Evolutionary conservation across 192 early-diverging fungal species (phyloP).

Genomic region (Coemansia sp.): DNA sequence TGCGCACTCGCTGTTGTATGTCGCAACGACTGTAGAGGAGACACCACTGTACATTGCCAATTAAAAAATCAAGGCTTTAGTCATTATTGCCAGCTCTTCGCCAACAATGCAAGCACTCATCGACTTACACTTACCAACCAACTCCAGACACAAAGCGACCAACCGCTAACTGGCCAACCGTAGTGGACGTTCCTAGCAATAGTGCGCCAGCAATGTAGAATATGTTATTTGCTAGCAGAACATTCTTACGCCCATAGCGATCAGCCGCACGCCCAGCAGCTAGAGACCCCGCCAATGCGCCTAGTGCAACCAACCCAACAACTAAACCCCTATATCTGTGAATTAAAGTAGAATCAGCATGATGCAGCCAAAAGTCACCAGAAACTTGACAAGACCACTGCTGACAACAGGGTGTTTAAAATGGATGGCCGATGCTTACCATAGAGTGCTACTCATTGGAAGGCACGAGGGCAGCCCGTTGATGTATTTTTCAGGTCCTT

Average conservation of each 20-base stretch:
- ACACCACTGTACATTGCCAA: slow-evolving; percentile 58
- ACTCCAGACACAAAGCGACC: slow-evolving; percentile 74
- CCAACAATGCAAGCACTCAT: not conserved
- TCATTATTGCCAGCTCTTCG: not conserved
- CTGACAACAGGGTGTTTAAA: not conserved
- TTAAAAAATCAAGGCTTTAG: not conserved
- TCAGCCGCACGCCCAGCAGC: slow-evolving; percentile 57
- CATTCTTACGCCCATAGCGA: slow-evolving; percentile 60
- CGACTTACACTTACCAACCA: slow-evolving; percentile 42
- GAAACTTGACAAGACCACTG: not conserved
- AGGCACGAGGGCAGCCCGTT: slow-evolving; percentile 43
- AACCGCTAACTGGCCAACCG: slow-evolving; percentile 59
- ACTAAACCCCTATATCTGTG: slow-evolving; percentile 54
- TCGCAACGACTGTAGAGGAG: slow-evolving; percentile 55
- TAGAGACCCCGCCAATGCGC: slow-evolving; percentile 66
- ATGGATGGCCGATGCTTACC: slow-evolving; percentile 32
- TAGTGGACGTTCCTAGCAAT: slow-evolving; percentile 59
- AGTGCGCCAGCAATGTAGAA: slow-evolving; percentile 67
- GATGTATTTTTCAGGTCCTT: slow-evolving; percentile 16
- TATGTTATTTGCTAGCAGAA: slow-evolving; percentile 64
- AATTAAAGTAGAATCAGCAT: not conserved
- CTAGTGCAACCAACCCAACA: slow-evolving; percentile 58
- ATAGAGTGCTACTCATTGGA: slow-evolving; percentile 46
- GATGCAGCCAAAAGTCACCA: not conserved
- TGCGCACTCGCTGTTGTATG: slow-evolving; percentile 77